Percentiles rank a stretch among this genome's conserved stretches.
Evolutionary conservation across 257 asterid genomes (phyloP).

Genomic region (Apocynum venetum): DNA sequence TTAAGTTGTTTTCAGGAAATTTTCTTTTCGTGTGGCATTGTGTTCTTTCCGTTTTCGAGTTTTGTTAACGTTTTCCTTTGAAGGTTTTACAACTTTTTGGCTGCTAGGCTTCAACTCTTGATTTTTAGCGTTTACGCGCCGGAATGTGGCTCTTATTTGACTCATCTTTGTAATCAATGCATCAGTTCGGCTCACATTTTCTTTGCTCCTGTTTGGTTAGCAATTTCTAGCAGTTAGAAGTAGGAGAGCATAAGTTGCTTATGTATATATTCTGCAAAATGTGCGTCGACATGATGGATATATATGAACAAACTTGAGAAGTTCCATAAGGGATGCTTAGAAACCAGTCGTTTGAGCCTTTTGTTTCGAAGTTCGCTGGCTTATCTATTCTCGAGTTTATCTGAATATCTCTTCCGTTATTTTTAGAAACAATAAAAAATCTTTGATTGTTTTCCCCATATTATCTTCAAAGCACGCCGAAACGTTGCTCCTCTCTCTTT

Average conservation of each 20-base stretch:
- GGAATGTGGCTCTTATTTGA: not conserved
- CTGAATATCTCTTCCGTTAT: not conserved
- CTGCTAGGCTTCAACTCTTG: not conserved
- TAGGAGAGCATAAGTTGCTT: not conserved
- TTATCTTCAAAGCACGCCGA: not conserved
- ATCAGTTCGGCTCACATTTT: not conserved
- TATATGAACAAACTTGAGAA: not conserved
- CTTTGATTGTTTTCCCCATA: conserved; percentile 6
- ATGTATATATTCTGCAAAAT: not conserved
- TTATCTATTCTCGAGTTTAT: not conserved
- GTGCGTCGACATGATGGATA: not conserved
- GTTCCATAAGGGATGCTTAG: not conserved
- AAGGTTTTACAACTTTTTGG: conserved; percentile 1
- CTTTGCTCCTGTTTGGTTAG: not conserved
- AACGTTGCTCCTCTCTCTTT: not conserved
- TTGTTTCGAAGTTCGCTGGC: not conserved
- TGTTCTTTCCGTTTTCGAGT: not conserved
- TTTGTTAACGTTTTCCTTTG: not conserved
- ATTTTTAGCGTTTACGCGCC: conserved; percentile 7
- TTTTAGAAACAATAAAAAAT: not conserved
- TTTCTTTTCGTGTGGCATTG: not conserved
- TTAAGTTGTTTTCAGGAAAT: not conserved
- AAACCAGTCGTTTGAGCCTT: not conserved
- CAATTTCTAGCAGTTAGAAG: conserved; percentile 1
- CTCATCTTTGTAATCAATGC: not conserved